phyloP scores from a whole-genome alignment of 192 early-diverging fungal genomes.

The Chytriomyces sp. region DNA sequence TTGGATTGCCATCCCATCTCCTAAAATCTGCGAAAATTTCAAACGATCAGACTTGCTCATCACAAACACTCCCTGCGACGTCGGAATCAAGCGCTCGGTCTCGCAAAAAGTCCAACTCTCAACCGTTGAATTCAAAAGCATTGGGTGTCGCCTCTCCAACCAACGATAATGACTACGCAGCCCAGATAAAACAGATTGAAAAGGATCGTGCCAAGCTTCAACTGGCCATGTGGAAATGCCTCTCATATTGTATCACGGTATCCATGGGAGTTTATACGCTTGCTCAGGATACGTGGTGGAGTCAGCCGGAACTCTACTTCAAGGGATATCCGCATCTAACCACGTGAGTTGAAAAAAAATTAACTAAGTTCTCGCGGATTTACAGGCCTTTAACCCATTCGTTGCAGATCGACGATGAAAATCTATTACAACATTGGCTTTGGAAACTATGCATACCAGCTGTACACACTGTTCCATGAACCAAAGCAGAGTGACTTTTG shows the following conservation, averaged over 20 bases:
- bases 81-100: too few species aligned
- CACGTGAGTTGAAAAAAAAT: background rate
- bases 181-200: background rate
- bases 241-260: constrained; percentile 5
- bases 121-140: background rate
- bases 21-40: background rate
- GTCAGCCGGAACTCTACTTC: constrained; percentile 13
- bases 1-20: background rate
- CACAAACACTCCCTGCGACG: too few species aligned
- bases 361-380: background rate
- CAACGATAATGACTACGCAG: too few species aligned
- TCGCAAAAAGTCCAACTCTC: background rate
- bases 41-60: too few species aligned
- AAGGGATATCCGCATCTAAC: constrained; percentile 17
- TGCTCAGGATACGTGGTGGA: constrained; percentile 23
- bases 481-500: constrained; percentile 46
- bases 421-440: constrained; percentile 52
- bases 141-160: background rate
- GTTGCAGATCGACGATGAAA: constrained; percentile 25
- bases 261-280: constrained; percentile 18
- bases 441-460: constrained; percentile 41
- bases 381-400: background rate
- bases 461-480: constrained; percentile 41
- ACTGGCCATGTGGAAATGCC: constrained; percentile 29
- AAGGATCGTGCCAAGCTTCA: constrained; percentile 22